A percentile compares a stretch with the other conserved stretches of the same genome.
Conservation (phyloP, 148 eudicot genomes). For the Camellia japonica region DNA sequence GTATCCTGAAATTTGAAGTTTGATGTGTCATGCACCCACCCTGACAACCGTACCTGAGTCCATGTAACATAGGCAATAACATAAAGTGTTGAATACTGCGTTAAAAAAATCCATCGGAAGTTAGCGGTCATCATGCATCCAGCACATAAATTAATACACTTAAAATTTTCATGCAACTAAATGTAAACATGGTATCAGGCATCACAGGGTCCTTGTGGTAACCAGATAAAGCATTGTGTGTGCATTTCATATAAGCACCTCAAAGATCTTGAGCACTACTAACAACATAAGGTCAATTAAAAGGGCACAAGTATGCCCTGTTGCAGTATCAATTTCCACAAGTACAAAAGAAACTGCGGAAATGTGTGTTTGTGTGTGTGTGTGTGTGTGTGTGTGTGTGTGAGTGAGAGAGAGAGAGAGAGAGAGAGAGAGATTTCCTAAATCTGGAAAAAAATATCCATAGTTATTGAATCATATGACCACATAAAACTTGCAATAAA, state of each 20-base stretch:
- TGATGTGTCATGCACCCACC: too few relatives aligned
- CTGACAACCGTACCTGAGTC: too few relatives aligned
- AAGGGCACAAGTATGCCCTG: not conserved
- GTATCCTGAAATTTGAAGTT: too few relatives aligned
- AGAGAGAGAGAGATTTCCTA: not conserved
- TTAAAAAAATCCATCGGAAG: not conserved
- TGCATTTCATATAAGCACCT: too few relatives aligned
- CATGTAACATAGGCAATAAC: too few relatives aligned
- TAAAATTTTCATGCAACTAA: not conserved
- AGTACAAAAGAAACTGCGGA: not conserved
- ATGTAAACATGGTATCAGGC: too few relatives aligned
- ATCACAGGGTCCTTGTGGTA: too few relatives aligned
- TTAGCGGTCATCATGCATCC: not conserved
- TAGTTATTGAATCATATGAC: slow-evolving; percentile 1
- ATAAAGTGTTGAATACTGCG: not conserved
- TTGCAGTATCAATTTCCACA: not conserved
- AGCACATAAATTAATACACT: not conserved
- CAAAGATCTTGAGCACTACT: not conserved
- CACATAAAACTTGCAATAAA: not conserved
- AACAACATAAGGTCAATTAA: not conserved
- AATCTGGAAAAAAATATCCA: not conserved
- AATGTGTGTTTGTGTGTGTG: too few relatives aligned
- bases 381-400: too few relatives aligned
- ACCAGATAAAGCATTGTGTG: too few relatives aligned
- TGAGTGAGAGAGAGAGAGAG: not conserved